These are phyloP conservation scores for Suillus brevipes DNA, from an alignment of 768 basidiomycete species.

Conservation along the genomic window DNA sequence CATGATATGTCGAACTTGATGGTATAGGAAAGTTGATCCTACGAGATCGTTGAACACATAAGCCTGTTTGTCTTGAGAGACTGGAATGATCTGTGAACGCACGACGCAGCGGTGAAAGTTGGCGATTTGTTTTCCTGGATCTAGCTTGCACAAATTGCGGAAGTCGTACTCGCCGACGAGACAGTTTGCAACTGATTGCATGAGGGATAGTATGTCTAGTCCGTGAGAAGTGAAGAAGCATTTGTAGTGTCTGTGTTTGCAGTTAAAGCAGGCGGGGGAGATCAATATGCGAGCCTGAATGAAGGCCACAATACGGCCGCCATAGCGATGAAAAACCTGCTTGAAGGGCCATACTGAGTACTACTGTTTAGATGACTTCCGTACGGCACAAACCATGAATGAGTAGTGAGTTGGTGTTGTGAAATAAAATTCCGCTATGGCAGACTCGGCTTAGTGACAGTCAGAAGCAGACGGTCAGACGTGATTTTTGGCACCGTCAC, in stretches of 20 bases:
- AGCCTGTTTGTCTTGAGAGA: constrained; percentile 26
- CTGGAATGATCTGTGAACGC: constrained; percentile 59
- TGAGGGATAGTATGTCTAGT: constrained; percentile 70
- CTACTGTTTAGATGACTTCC: no score
- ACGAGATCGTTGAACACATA: constrained; percentile 83
- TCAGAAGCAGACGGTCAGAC: no score
- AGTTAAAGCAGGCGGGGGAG: constrained; percentile 73
- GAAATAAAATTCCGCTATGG: no score
- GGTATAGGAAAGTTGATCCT: constrained; percentile 89
- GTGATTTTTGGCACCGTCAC: no score
- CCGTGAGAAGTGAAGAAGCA: constrained; percentile 76
- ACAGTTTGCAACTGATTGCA: constrained; percentile 70
- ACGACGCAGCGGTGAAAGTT: constrained; percentile 70
- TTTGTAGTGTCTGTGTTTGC: constrained; percentile 90
- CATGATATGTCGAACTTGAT: constrained; percentile 96
- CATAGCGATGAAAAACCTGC: no score
- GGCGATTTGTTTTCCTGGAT: constrained; percentile 87
- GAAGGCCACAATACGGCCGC: no score
- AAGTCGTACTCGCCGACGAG: constrained; percentile 93
- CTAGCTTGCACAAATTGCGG: constrained; percentile 92
- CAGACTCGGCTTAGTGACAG: no score
- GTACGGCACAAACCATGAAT: no score
- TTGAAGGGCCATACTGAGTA: no score
- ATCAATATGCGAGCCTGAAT: no score
- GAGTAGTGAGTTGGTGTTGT: no score